A percentile compares a stretch with the other conserved stretches of the same genome.
Evolutionary conservation across 495 filamentous ascomycete genomes (phyloP).

Genomic region (Talaromyces adpressus): DNA sequence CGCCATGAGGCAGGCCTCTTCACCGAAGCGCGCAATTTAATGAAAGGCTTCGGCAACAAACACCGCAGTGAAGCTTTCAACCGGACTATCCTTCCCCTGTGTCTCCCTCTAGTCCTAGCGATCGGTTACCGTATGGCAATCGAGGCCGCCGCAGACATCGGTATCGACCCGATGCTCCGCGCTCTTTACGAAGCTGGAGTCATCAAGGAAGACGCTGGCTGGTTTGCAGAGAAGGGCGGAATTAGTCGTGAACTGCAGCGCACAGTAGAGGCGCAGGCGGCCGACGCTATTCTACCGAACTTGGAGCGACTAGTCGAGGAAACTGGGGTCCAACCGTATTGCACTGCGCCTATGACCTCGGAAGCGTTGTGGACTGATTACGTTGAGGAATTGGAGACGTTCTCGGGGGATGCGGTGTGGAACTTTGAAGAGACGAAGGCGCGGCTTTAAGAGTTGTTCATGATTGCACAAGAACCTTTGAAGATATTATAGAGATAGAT

Average conservation of each 20-base stretch:
- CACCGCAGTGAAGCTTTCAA: slow-evolving; percentile 24
- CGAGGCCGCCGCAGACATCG: slow-evolving; percentile 18
- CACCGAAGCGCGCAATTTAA: slow-evolving; percentile 16
- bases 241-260: slow-evolving; percentile 9
- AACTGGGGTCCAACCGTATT: slow-evolving; percentile 10
- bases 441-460: neutral
- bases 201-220: slow-evolving; percentile 22
- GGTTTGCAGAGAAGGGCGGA: slow-evolving; percentile 21
- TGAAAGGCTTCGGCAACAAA: slow-evolving; percentile 5
- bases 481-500: neutral
- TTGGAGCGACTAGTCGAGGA: slow-evolving; percentile 10
- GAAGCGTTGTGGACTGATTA: neutral
- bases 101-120: slow-evolving; percentile 20
- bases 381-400: neutral
- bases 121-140: slow-evolving; percentile 28
- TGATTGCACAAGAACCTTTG: neutral
- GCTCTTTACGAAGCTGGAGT: slow-evolving; percentile 21
- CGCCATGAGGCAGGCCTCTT: slow-evolving; percentile 25
- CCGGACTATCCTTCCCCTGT: slow-evolving; percentile 23
- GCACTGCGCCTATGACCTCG: slow-evolving; percentile 16
- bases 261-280: slow-evolving; percentile 15
- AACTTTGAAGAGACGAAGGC: neutral
- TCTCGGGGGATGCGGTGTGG: neutral
- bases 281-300: slow-evolving; percentile 14
- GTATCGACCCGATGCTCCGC: slow-evolving; percentile 16